These are phyloP conservation scores for Saccharomyces hybrid DNA, from an alignment of 1,139 yeast genomes.

Conservation along the genomic window DNA sequence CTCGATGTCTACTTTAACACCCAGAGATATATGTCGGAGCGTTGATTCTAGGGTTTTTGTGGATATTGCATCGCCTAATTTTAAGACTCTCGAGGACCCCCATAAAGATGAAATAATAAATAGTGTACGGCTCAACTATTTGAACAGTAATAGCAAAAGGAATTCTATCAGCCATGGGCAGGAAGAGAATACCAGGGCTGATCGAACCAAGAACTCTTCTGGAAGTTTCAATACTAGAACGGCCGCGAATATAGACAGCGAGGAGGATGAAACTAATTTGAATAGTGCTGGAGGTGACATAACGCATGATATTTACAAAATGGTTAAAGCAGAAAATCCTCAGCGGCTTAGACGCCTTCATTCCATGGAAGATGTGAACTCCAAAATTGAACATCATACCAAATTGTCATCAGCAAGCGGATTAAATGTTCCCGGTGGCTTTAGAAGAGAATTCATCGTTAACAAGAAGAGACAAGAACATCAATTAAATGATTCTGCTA, in stretches of 20 bases:
- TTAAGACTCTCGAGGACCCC: slow-evolving; percentile 19
- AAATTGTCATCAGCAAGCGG: slow-evolving; percentile 60
- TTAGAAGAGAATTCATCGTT: slow-evolving; percentile 58
- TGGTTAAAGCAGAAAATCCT: slow-evolving; percentile 12
- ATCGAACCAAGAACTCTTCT: slow-evolving; percentile 3
- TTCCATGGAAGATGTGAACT: slow-evolving; percentile 27
- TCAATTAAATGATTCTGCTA: slow-evolving; percentile 6
- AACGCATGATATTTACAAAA: slow-evolving; percentile 49
- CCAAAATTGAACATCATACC: slow-evolving; percentile 31
- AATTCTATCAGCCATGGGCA: not conserved
- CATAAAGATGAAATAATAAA: slow-evolving; percentile 26
- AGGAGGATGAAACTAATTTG: slow-evolving; percentile 7
- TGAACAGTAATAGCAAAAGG: slow-evolving; percentile 11
- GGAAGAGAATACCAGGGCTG: not conserved
- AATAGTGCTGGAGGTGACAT: slow-evolving; percentile 61
- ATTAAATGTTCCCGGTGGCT: slow-evolving; percentile 72
- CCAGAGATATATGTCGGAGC: slow-evolving; percentile 2
- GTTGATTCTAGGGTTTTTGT: slow-evolving; percentile 22
- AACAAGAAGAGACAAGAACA: slow-evolving; percentile 33
- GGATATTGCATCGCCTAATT: slow-evolving; percentile 31
- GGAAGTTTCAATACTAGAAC: slow-evolving; percentile 2
- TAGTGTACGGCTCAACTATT: slow-evolving; percentile 23
- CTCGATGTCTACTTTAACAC: slow-evolving; percentile 3
- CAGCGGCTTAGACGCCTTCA: slow-evolving; percentile 18
- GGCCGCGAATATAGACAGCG: not conserved